Percentiles rank a stretch among this genome's conserved stretches.
These are phyloP conservation scores for Domatiomyces catenatus DNA, from an alignment of 2,329 filamentous ascomycete species.

Conservation along the genomic window DNA sequence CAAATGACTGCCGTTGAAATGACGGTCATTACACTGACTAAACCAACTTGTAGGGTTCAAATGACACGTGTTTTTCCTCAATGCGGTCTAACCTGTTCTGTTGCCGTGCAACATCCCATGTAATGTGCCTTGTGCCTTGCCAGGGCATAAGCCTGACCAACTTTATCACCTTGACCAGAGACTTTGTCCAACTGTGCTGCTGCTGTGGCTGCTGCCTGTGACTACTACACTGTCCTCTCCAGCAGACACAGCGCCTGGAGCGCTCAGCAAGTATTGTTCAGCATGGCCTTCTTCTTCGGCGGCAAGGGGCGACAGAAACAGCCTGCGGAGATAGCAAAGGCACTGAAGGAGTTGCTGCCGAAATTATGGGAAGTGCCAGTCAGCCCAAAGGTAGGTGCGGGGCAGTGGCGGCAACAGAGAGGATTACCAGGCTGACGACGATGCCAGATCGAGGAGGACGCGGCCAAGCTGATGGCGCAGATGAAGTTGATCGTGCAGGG, in stretches of 20 bases:
- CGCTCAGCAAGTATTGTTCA: not conserved
- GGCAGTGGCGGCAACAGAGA: too few relatives aligned
- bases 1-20: too few relatives aligned
- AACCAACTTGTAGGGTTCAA: too few relatives aligned
- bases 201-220: not conserved
- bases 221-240: not conserved
- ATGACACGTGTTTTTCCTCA: too few relatives aligned
- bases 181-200: not conserved
- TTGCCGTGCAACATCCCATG: too few relatives aligned
- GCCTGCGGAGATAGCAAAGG: constrained; percentile 45
- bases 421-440: constrained; percentile 1
- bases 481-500: constrained; percentile 92
- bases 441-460: constrained; percentile 10
- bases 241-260: not conserved
- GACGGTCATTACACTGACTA: too few relatives aligned
- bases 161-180: not conserved
- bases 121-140: too few relatives aligned
- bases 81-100: too few relatives aligned
- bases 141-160: too few relatives aligned
- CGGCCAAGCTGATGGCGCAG: constrained; percentile 62
- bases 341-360: constrained; percentile 47
- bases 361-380: constrained; percentile 44
- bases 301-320: constrained; percentile 43
- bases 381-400: constrained; percentile 38
- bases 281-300: constrained; percentile 57